A percentile compares a stretch with the other conserved stretches of the same genome.
Conservation (phyloP, 2,329 filamentous ascomycete genomes). For the Botrytis squamosa region DNA sequence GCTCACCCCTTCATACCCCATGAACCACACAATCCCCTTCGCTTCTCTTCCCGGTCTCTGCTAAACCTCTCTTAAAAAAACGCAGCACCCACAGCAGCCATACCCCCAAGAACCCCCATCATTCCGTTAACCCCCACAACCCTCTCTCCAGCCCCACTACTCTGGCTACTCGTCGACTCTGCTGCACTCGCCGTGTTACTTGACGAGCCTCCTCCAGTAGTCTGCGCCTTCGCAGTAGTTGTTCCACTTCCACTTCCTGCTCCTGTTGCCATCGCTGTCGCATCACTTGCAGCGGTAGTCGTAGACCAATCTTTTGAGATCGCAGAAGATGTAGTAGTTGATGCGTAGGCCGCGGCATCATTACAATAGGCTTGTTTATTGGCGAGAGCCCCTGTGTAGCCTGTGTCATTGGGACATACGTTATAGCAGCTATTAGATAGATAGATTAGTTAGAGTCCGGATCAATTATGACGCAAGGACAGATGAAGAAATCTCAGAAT, state of each 20-base stretch:
- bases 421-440: conserved; percentile 53
- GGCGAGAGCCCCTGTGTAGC: conserved; percentile 26
- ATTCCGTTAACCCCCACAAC: neutral
- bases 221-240: conserved; percentile 16
- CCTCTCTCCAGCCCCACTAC: neutral
- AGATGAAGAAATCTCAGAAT: neutral
- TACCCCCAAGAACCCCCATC: neutral
- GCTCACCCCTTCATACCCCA: neutral
- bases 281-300: conserved; percentile 11
- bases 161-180: neutral
- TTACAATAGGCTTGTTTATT: conserved; percentile 33
- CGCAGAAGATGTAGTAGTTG: conserved; percentile 23
- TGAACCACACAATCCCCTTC: neutral
- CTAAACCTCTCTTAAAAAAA: neutral
- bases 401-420: conserved; percentile 56
- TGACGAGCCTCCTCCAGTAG: neutral
- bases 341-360: conserved; percentile 29
- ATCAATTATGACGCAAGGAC: neutral
- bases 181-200: conserved; percentile 23
- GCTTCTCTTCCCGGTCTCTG: no score
- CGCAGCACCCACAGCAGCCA: neutral
- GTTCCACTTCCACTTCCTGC: conserved; percentile 14
- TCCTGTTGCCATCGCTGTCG: conserved; percentile 12
- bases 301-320: conserved; percentile 29
- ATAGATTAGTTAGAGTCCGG: neutral